Evolutionary conservation across 371 early-diverging fungal species (phyloP), one percentile per base, ranked within the genome.

Genomic region (Lichtheimia ornata): DNA sequence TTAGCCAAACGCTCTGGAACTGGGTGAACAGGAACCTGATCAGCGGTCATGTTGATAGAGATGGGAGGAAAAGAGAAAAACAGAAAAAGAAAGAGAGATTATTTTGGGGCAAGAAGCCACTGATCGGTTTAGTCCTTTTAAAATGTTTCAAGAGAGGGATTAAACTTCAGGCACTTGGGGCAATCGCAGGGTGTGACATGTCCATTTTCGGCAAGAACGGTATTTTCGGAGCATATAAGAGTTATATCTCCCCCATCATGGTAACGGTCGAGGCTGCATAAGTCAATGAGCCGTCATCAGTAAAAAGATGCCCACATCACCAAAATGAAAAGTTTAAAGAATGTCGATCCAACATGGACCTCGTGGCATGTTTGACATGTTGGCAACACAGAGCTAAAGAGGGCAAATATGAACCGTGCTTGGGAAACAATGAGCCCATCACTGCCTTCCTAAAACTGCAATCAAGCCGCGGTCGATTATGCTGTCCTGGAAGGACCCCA

Each of bases 1-100:
- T 83, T 74, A 44, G 87, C 61, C 11, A 87, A 80, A 50, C 88
- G 81, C 22, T 68, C 69, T 15, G 88, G 87, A 28, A 88, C 83
- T 20, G 79, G 82, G 55, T 79, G 76, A 41, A 73, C 63, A 4
- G 53, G 50, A 64, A 35, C 47, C 22, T 27, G 13, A 5, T 47
- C 47, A 11, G 47, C 47, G 5, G 47, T 22, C 47, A 47, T 47
- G 17, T 18, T 24, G 17, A 11, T 47, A 20, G n/a, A 47, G 47
- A 47, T 47, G 20, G 22, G 47, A 18, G 22, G 11, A 47, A 47
- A 22, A 47, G 22, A 47, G 17, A 47, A 22, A 5, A 5, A 47
- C 11, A 47, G 17, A 18, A 47, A 47, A 17, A 47, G 17, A 47
- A 17, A 47, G 47, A 47, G 14, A 22, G 15, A 43, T 43, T 43